These are phyloP conservation scores for Zygosaccharomyces gambellarensis DNA, from an alignment of 805 yeast genomes.

Conservation along the genomic window DNA sequence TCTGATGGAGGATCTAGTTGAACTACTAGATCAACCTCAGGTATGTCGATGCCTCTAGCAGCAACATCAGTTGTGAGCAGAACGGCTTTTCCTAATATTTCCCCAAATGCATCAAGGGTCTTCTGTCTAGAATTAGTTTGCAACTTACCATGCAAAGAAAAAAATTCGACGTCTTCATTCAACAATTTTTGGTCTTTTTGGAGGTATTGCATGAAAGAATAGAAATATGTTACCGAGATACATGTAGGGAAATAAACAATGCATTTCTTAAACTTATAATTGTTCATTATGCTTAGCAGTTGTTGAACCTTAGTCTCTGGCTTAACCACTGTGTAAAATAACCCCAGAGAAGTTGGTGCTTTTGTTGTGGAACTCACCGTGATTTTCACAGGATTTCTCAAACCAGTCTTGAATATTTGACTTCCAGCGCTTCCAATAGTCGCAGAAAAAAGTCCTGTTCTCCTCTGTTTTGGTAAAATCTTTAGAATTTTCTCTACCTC, in stretches of 20 bases:
- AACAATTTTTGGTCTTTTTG: conserved; percentile 27
- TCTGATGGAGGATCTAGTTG: conserved; percentile 95
- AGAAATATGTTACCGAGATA: conserved; percentile 72
- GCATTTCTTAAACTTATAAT: conserved; percentile 63
- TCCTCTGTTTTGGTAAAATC: conserved; percentile 78
- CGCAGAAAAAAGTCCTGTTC: conserved; percentile 93
- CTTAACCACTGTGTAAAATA: conserved; percentile 55
- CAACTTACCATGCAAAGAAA: conserved; percentile 86
- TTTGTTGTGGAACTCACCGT: conserved; percentile 57
- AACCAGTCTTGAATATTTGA: conserved; percentile 77
- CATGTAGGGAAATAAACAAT: conserved; percentile 94
- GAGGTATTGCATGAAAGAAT: conserved; percentile 47
- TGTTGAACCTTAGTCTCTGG: conserved; percentile 59
- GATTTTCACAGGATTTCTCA: conserved; percentile 87
- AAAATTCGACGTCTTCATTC: conserved; percentile 40
- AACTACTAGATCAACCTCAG: conserved; percentile 89
- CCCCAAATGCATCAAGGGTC: conserved; percentile 59
- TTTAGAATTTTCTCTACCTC: conserved; percentile 66
- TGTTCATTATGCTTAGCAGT: conserved; percentile 48
- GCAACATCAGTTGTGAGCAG: conserved; percentile 97
- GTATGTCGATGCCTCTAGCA: conserved; percentile 92
- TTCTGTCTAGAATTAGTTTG: conserved; percentile 73
- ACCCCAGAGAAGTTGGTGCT: conserved; percentile 59
- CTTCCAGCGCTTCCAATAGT: conserved; percentile 81
- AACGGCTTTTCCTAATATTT: conserved; percentile 47